Percentiles rank a stretch among this genome's conserved stretches.
Evolutionary conservation across 2,329 filamentous ascomycete genomes (phyloP).

Genomic region (Ophiocordyceps robertsii): DNA sequence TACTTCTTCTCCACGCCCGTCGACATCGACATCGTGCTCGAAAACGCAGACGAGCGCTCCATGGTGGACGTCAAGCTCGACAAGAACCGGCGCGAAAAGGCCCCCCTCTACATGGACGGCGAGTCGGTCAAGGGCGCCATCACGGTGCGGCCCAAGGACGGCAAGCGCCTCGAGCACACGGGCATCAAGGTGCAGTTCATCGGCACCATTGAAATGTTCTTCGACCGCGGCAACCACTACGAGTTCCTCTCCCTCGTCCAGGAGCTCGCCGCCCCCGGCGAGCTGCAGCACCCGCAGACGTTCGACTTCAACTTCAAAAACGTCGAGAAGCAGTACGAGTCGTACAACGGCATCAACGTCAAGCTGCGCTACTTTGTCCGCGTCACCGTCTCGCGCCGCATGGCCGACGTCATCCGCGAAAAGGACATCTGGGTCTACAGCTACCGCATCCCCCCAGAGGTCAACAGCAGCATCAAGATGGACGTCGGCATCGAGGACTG

Average conservation of each 20-base stretch:
- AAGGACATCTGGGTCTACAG: slow-evolving; percentile 99
- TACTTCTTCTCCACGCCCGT: slow-evolving; percentile 97
- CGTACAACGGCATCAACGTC: slow-evolving; percentile 99
- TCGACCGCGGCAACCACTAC: slow-evolving; percentile 97
- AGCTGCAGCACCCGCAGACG: slow-evolving; percentile 96
- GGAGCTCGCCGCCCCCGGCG: slow-evolving; percentile 89
- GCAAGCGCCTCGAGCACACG: slow-evolving; percentile 93
- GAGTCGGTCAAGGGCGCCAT: slow-evolving; percentile 96
- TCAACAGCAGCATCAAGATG: slow-evolving; percentile 99
- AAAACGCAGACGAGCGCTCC: slow-evolving; percentile 84
- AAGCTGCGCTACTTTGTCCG: slow-evolving; percentile 97
- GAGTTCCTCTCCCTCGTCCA: slow-evolving; percentile 96
- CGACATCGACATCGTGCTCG: slow-evolving; percentile 96
- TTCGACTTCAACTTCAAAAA: slow-evolving; percentile 99
- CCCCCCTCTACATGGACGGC: slow-evolving; percentile 92
- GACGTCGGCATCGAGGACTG: slow-evolving; percentile 99
- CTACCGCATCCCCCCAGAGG: slow-evolving; percentile 95
- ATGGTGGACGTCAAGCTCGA: slow-evolving; percentile 98
- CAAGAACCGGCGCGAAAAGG: slow-evolving; percentile 94
- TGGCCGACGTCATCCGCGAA: slow-evolving; percentile 96
- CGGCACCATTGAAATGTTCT: slow-evolving; percentile 99
- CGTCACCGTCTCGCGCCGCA: slow-evolving; percentile 89
- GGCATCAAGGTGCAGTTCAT: slow-evolving; percentile 99
- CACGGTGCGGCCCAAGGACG: slow-evolving; percentile 92
- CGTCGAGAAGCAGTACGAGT: slow-evolving; percentile 99